Evolutionary conservation across 352 stramenopile genomes (phyloP).

Genomic region (Pythium oligandrum): DNA sequence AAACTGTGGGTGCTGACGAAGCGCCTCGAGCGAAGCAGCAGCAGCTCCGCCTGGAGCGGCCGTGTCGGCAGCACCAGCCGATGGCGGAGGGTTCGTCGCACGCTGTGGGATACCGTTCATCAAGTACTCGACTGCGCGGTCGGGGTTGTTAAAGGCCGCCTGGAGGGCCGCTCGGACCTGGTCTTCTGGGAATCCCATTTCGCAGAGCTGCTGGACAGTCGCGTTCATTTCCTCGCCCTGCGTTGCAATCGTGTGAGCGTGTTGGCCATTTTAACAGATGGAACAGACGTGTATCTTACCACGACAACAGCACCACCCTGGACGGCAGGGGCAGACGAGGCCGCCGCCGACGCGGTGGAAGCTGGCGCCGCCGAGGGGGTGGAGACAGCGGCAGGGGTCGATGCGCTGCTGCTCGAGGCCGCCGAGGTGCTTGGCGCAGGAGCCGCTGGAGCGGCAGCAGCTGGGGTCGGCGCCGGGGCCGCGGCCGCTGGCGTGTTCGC

Average conservation of each 20-base stretch:
- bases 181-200: constrained; percentile 88
- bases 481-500: constrained; percentile 23
- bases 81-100: constrained; percentile 21
- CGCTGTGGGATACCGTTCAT: constrained; percentile 85
- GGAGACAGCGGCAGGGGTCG: constrained; percentile 50
- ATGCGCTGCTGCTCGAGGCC: constrained; percentile 61
- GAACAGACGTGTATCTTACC: constrained; percentile 10
- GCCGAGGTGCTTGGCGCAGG: constrained; percentile 58
- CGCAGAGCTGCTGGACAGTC: constrained; percentile 66
- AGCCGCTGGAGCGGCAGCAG: constrained; percentile 19
- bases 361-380: constrained; percentile 59
- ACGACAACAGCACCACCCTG: constrained; percentile 14
- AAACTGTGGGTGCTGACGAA: constrained; percentile 85
- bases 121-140: constrained; percentile 85
- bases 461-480: constrained; percentile 17
- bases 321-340: constrained; percentile 16
- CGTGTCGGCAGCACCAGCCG: constrained; percentile 17
- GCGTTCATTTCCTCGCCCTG: constrained; percentile 46
- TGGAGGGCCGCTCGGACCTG: constrained; percentile 71
- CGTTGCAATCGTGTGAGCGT: not conserved
- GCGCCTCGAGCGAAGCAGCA: constrained; percentile 49
- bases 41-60: constrained; percentile 18
- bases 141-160: constrained; percentile 84
- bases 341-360: constrained; percentile 27
- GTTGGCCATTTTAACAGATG: too few species aligned